Conservation (phyloP, 805 yeast species). For the Ogataea chonburiensis region DNA sequence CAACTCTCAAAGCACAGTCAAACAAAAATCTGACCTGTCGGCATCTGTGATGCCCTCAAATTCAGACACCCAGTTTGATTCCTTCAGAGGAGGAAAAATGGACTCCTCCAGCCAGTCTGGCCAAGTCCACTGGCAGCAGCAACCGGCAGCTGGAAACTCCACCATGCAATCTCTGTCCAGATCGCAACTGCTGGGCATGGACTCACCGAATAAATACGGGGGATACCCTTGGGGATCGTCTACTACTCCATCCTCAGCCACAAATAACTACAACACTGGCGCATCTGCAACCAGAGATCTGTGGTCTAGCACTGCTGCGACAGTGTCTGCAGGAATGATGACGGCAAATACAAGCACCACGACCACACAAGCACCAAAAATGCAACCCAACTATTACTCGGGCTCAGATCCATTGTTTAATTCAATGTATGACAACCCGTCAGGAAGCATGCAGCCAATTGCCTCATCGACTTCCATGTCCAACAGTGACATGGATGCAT, state of each 20-base stretch:
- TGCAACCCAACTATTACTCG: constrained; percentile 15
- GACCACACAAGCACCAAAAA: constrained; percentile 11
- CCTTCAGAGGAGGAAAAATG: constrained; percentile 13
- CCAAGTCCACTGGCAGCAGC: constrained; percentile 15
- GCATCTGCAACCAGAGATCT: constrained; percentile 18
- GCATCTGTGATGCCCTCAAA: constrained; percentile 10
- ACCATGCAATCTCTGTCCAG: constrained; percentile 11
- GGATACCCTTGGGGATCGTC: constrained; percentile 19
- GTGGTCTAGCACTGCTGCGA: constrained; percentile 21
- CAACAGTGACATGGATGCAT: constrained; percentile 29
- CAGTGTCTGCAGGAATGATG: constrained; percentile 16
- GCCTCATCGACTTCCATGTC: constrained; percentile 15
- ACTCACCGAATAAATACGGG: constrained; percentile 13
- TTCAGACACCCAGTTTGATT: constrained; percentile 15
- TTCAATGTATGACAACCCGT: constrained; percentile 14
- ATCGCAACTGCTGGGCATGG: constrained; percentile 14
- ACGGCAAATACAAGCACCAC: constrained; percentile 16
- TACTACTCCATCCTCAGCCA: constrained; percentile 14
- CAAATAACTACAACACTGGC: constrained; percentile 13
- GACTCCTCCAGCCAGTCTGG: constrained; percentile 7
- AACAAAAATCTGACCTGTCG: constrained; percentile 10
- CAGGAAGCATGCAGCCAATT: constrained; percentile 11
- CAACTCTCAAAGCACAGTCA: constrained; percentile 7
- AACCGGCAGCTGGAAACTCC: constrained; percentile 5
- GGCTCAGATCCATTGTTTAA: constrained; percentile 17